These are phyloP conservation scores for Nakataea oryzae DNA, from an alignment of 2,329 filamentous ascomycete genomes.

Conservation along the genomic window DNA sequence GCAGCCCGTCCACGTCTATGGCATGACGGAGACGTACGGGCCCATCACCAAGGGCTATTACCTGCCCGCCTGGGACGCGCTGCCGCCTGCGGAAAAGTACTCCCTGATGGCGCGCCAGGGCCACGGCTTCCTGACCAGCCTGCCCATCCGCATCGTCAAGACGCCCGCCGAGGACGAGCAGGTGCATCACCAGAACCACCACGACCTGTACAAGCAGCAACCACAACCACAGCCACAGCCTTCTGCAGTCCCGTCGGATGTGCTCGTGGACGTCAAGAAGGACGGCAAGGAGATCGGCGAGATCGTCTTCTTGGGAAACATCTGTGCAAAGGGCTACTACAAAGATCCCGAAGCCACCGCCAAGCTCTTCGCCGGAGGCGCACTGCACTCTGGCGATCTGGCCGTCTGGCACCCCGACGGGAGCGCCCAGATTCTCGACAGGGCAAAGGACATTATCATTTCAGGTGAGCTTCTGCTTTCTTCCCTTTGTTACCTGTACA, in stretches of 20 bases:
- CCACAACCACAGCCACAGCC: neutral
- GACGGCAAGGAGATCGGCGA: constrained; percentile 41
- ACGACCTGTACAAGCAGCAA: neutral
- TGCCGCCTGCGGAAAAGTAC: constrained; percentile 69
- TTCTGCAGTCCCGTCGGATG: constrained; percentile 8
- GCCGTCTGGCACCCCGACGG: constrained; percentile 91
- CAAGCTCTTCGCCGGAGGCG: constrained; percentile 81
- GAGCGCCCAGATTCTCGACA: constrained; percentile 81
- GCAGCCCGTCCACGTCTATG: constrained; percentile 87
- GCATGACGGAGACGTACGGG: constrained; percentile 80
- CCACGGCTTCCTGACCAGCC: constrained; percentile 76
- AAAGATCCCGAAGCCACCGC: constrained; percentile 78
- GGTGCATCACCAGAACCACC: constrained; percentile 20
- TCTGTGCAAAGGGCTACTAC: constrained; percentile 85
- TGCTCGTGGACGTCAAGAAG: constrained; percentile 43
- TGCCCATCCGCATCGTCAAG: constrained; percentile 76
- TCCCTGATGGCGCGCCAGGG: constrained; percentile 88
- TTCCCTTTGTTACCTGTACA: too few relatives aligned
- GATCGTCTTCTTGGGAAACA: constrained; percentile 75
- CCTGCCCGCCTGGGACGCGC: constrained; percentile 71
- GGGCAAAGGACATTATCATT: constrained; percentile 97
- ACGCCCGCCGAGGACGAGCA: constrained; percentile 55
- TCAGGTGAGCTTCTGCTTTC: constrained; percentile 47
- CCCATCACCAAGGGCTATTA: constrained; percentile 92
- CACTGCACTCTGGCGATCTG: constrained; percentile 79